phyloP scores from a whole-genome alignment of 805 yeast genomes.

The Yamadazyma scolyti region DNA sequence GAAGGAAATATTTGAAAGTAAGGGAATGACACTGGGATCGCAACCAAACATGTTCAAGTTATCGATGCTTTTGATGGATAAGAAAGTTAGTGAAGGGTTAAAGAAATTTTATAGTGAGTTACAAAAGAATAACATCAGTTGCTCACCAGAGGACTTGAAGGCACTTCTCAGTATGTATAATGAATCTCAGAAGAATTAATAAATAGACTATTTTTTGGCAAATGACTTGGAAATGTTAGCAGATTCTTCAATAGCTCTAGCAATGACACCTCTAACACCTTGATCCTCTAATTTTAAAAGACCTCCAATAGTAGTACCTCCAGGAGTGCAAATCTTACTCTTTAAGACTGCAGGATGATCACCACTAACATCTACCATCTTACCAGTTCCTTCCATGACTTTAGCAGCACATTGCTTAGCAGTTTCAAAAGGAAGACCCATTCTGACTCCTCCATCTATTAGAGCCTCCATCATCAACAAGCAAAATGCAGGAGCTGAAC shows the following conservation, averaged over 20 bases:
- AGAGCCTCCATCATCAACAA: slow-evolving; percentile 85
- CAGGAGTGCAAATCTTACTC: slow-evolving; percentile 92
- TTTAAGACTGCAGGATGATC: slow-evolving; percentile 87
- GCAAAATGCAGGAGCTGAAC: slow-evolving; percentile 96
- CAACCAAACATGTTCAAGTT: slow-evolving; percentile 33
- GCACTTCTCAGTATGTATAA: slow-evolving; percentile 6
- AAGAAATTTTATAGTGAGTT: slow-evolving; percentile 25
- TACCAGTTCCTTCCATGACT: slow-evolving; percentile 90
- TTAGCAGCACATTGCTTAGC: slow-evolving; percentile 88
- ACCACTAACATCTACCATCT: slow-evolving; percentile 79
- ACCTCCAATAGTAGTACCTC: slow-evolving; percentile 97
- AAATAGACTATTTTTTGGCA: slow-evolving; percentile 27
- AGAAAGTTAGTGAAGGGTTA: slow-evolving; percentile 29
- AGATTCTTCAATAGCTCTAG: slow-evolving; percentile 88
- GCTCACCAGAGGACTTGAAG: slow-evolving; percentile 28
- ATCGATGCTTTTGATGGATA: slow-evolving; percentile 34
- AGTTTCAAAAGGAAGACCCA: slow-evolving; percentile 86
- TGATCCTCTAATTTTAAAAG: slow-evolving; percentile 87
- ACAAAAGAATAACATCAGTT: slow-evolving; percentile 26
- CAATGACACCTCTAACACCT: slow-evolving; percentile 82
- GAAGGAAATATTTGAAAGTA: slow-evolving; percentile 24
- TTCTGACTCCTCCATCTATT: slow-evolving; percentile 89
- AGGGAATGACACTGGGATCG: slow-evolving; percentile 28
- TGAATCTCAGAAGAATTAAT: slow-evolving; percentile 1
- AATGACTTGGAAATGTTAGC: slow-evolving; percentile 69